A percentile compares a stretch with the other conserved stretches of the same genome.
phyloP scores from a whole-genome alignment of 768 basidiomycete genomes.

The Boletus vinaceobasis region DNA sequence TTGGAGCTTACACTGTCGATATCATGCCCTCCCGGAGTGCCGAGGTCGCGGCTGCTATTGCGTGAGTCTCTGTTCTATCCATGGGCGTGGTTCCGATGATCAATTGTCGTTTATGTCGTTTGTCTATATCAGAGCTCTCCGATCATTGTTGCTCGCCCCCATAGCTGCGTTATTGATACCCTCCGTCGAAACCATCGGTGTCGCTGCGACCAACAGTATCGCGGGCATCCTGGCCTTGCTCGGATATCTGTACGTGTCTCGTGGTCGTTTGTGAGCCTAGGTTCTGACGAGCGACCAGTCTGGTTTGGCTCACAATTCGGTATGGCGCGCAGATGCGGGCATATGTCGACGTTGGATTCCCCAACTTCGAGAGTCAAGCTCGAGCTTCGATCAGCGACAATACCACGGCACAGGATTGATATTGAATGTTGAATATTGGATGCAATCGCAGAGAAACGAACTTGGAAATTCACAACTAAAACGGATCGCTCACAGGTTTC shows the following conservation, averaged over 20 bases:
- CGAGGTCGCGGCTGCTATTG: slow-evolving; percentile 55
- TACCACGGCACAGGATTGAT: neutral
- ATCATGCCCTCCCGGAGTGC: slow-evolving; percentile 59
- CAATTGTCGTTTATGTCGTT: neutral
- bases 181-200: slow-evolving; percentile 50
- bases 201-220: slow-evolving; percentile 45
- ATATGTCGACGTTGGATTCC: slow-evolving; percentile 55
- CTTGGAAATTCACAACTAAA: neutral
- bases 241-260: slow-evolving; percentile 48
- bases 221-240: slow-evolving; percentile 45
- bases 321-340: slow-evolving; percentile 58
- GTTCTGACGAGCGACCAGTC: slow-evolving; percentile 30
- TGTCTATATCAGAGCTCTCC: slow-evolving; percentile 12
- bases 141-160: slow-evolving; percentile 20
- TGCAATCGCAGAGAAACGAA: neutral
- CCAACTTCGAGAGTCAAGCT: slow-evolving; percentile 20
- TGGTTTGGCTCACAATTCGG: slow-evolving; percentile 49
- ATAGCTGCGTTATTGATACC: slow-evolving; percentile 28
- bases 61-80: slow-evolving; percentile 36
- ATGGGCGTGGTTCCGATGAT: neutral
- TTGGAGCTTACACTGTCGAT: slow-evolving; percentile 57
- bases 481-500: neutral
- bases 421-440: neutral
- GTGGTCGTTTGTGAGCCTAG: neutral
- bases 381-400: neutral